Evolutionary conservation across 805 yeast species (phyloP), one percentile per base, ranked within the genome.

Genomic region (Metschnikowia aberdeeniae): DNA sequence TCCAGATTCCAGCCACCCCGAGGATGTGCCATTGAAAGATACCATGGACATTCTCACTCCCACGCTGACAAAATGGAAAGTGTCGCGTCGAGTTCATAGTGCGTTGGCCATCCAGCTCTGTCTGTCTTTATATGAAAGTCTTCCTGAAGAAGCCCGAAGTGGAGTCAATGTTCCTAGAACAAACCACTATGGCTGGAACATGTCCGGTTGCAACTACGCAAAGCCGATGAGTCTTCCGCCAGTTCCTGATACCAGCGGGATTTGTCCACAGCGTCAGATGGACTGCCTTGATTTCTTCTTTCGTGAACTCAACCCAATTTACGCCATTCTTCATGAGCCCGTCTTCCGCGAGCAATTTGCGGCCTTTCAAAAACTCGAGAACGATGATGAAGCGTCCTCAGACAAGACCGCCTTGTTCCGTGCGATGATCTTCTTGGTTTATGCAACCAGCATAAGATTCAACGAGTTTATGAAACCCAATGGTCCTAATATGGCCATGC

Each of bases 141-240:
- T 78, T 8, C 51, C 64, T 7, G 61, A 61, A 5, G 66, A 67
- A 13, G 61, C 63, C 45, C 60, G 62, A 38, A 51, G 59, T 19
- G 56, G 63, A 12, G 66, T 78, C 11, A 54, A 61, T 10, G 49
- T 75, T n/a, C 85, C 85, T 4, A 60, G 85, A 37, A 64, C 72
- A n/a, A 84, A 81, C 55, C 75, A 71, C 41, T 81, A 77, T 53
- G 85, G 84, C 12, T 81, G 86, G 85, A 81, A 81, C 56, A 64
- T 80, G 77, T 66, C 75, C n/a, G 86, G 86, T 1, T 71, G 71
- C 26, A 75, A 73, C 53, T 81, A 77, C 54, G 49, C 79, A 14
- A 47, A 48, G 24, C 56, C 62, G 4, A 69, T 66, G 26, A 50
- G 45, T 10, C 51, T 71, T 32, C 76, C 76, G 17, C 60, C 56